phyloP scores from a whole-genome alignment of 441 rosid species.

The Pelargonium citronellum region DNA sequence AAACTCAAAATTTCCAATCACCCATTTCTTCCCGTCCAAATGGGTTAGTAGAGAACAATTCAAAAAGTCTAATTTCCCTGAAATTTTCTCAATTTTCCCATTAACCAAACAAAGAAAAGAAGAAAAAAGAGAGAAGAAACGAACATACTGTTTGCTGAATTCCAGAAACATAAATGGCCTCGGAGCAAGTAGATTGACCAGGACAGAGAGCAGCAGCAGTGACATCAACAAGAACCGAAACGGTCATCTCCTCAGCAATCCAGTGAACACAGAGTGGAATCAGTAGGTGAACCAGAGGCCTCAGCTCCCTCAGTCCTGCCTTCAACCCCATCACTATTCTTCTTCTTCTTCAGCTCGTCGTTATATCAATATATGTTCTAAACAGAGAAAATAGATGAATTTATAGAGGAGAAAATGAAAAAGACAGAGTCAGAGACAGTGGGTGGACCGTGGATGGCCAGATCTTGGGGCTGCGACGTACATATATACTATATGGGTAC shows the following conservation, averaged over 20 bases:
- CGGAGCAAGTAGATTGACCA: slow-evolving; percentile 37
- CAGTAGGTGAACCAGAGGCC: slow-evolving; percentile 42
- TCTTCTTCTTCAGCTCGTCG: neutral
- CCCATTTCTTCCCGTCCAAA: neutral
- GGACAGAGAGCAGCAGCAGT: slow-evolving; percentile 48
- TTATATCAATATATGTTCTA: neutral
- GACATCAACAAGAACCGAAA: slow-evolving; percentile 57
- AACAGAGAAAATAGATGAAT: neutral
- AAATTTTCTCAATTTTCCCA: neutral
- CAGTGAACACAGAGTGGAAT: slow-evolving; percentile 47
- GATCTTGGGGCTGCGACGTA: neutral
- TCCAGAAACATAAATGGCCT: slow-evolving; percentile 50
- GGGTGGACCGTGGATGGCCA: neutral
- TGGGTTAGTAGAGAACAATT: neutral
- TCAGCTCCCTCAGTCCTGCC: slow-evolving; percentile 33
- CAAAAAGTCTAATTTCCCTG: neutral
- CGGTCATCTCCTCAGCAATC: slow-evolving; percentile 58
- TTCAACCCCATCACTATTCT: slow-evolving; percentile 21
- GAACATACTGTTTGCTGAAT: slow-evolving; percentile 46
- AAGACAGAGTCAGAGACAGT: neutral
- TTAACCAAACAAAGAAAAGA: neutral
- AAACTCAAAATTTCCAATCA: neutral
- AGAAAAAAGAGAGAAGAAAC: neutral
- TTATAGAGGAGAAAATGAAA: neutral
- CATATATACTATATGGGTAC: neutral